Evolutionary conservation across 306 rosid species (phyloP).

Genomic region (Castanea sativa): DNA sequence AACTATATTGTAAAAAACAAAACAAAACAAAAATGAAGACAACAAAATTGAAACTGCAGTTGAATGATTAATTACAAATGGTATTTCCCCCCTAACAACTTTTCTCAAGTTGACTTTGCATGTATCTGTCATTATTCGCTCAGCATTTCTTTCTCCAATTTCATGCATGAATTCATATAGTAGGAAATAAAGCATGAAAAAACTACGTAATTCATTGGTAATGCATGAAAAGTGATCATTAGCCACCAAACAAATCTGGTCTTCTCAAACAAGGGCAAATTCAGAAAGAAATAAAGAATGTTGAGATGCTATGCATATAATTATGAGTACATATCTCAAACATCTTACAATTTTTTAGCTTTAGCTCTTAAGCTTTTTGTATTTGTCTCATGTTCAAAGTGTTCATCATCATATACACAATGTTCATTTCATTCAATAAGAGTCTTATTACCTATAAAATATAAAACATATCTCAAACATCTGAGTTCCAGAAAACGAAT

Average conservation of each 20-base stretch:
- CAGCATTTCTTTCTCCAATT: neutral
- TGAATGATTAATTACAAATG: neutral
- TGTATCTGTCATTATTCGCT: neutral
- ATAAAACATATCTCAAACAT: neutral
- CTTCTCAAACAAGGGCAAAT: neutral
- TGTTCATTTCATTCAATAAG: too few species aligned
- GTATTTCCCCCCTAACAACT: neutral
- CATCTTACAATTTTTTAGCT: neutral
- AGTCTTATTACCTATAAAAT: too few species aligned
- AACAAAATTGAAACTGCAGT: neutral
- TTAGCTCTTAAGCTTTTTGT: too few species aligned
- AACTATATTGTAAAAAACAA: neutral
- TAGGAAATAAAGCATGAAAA: neutral
- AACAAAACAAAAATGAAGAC: neutral
- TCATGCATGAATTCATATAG: neutral
- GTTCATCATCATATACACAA: too few species aligned
- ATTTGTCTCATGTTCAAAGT: too few species aligned
- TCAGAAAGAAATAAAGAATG: neutral
- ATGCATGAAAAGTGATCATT: slow-evolving; percentile 1
- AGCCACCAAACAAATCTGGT: neutral
- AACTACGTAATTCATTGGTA: neutral
- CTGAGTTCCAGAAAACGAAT: neutral
- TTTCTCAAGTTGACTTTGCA: neutral
- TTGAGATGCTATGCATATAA: neutral
- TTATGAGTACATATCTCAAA: neutral